phyloP scores from a whole-genome alignment of 768 basidiomycete genomes.

The Leccinellum albellum region DNA sequence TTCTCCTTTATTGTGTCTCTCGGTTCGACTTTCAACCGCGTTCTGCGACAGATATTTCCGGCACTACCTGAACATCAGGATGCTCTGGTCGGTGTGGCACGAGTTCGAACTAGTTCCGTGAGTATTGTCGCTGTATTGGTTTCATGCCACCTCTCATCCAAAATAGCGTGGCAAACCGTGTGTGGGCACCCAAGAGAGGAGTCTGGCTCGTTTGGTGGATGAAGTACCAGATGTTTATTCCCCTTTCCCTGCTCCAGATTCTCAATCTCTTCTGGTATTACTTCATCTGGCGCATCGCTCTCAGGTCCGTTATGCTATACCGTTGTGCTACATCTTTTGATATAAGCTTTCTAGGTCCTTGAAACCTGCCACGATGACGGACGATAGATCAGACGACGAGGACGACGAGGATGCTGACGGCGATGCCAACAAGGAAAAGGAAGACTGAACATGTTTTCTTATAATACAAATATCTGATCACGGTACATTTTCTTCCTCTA shows the following conservation, averaged over 20 bases:
- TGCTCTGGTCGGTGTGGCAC: slow-evolving; percentile 83
- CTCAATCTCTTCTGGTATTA: slow-evolving; percentile 95
- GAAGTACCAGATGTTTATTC: slow-evolving; percentile 73
- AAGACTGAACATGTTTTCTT: slow-evolving; percentile 23
- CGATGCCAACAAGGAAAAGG: slow-evolving; percentile 26
- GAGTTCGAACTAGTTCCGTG: slow-evolving; percentile 77
- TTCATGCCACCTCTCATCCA: slow-evolving; percentile 2
- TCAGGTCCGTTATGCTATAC: slow-evolving; percentile 49
- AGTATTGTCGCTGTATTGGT: slow-evolving; percentile 25
- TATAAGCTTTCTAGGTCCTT: slow-evolving; percentile 44
- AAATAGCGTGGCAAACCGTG: slow-evolving; percentile 48
- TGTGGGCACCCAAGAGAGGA: slow-evolving; percentile 60
- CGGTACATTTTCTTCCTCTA: background rate
- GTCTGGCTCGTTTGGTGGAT: slow-evolving; percentile 76
- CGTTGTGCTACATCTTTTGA: slow-evolving; percentile 5
- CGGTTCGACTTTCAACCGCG: background rate
- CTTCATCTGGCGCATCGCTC: slow-evolving; percentile 73
- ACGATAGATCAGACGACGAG: slow-evolving; percentile 82
- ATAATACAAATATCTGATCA: background rate
- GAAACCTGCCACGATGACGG: slow-evolving; percentile 44
- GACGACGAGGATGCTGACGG: slow-evolving; percentile 42
- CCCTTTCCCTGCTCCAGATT: slow-evolving; percentile 70
- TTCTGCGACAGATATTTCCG: slow-evolving; percentile 73
- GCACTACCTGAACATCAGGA: slow-evolving; percentile 82
- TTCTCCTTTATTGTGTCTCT: background rate